These are phyloP conservation scores for Neurospora sp. DNA, from an alignment of 495 filamentous ascomycete genomes.

Conservation along the genomic window DNA sequence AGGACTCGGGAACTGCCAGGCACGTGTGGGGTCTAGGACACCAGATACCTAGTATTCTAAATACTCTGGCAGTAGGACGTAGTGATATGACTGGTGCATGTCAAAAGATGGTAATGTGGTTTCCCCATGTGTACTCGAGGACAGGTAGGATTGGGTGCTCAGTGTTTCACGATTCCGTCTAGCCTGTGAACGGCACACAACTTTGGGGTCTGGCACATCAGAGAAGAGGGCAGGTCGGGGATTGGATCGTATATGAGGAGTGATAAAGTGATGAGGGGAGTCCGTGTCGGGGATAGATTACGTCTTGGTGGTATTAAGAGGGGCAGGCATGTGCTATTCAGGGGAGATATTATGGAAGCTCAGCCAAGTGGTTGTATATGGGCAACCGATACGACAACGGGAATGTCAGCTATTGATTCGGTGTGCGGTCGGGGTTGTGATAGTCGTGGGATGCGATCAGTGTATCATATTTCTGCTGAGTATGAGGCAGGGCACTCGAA, in stretches of 20 bases:
- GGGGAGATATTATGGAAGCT: neutral
- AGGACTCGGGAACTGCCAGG: neutral
- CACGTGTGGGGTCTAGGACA: neutral
- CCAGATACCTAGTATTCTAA: no score
- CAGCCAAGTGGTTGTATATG: neutral
- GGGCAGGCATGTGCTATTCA: neutral
- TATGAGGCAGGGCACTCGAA: neutral
- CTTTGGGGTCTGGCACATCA: neutral
- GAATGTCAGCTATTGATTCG: neutral
- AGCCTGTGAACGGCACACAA: neutral
- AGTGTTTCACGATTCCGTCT: neutral
- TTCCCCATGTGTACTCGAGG: neutral
- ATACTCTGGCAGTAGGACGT: neutral
- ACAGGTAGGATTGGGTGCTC: neutral
- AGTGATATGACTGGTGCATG: neutral
- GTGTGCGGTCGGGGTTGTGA: neutral
- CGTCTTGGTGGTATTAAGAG: neutral
- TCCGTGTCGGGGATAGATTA: neutral
- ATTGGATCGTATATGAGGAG: neutral
- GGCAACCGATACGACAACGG: neutral
- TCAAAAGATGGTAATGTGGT: neutral
- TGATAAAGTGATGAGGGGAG: no score
- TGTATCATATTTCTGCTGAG: no score
- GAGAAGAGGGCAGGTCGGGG: neutral
- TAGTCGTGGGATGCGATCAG: neutral